These are phyloP conservation scores for Fusarium sp. DNA, from an alignment of 2,329 filamentous ascomycete genomes.

Conservation along the genomic window DNA sequence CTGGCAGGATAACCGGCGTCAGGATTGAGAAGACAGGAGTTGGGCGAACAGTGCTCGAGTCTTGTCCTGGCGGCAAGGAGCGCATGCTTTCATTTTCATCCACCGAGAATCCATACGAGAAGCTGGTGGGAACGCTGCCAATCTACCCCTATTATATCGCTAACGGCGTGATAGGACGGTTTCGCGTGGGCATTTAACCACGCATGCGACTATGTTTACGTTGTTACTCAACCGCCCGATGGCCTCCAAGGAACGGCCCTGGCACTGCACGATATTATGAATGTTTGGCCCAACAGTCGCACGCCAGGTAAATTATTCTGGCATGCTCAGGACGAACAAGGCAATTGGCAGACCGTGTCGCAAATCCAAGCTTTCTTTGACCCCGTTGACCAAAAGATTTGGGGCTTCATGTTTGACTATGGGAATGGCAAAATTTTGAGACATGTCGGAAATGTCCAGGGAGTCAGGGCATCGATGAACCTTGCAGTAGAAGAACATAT, in stretches of 20 bases:
- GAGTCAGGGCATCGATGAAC: not conserved
- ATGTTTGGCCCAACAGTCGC: not conserved
- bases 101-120: not conserved
- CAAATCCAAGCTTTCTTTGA: slow-evolving; percentile 1
- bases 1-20: not conserved
- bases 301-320: slow-evolving; percentile 9
- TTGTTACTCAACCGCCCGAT: not conserved
- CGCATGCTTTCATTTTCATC: not conserved
- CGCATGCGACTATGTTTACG: not conserved
- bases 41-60: not conserved
- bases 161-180: not conserved
- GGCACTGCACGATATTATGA: not conserved
- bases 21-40: not conserved
- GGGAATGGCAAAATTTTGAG: not conserved
- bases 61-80: not conserved
- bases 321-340: not conserved
- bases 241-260: not conserved
- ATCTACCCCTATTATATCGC: not conserved
- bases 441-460: not conserved
- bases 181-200: slow-evolving; percentile 2
- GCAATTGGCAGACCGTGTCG: not conserved
- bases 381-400: not conserved
- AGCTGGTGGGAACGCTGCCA: not conserved
- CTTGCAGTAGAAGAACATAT: not conserved
- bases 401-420: slow-evolving; percentile 9